Percentiles rank a stretch among this genome's conserved stretches.
phyloP scores from a whole-genome alignment of 1,284 basidiomycete species.

The Microbotryum scabiosae region DNA sequence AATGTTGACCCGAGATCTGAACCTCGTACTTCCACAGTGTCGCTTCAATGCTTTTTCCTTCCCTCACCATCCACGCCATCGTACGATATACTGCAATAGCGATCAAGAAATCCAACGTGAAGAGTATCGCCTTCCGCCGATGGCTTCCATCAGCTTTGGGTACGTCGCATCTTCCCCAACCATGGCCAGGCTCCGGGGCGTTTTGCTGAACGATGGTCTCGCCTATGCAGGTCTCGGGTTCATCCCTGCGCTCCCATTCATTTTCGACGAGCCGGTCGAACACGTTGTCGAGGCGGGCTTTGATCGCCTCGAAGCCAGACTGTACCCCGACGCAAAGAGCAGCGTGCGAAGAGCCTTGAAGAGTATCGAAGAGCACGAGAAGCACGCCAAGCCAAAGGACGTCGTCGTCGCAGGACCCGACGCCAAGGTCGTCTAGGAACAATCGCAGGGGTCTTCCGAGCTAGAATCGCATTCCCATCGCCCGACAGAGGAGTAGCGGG shows the following conservation, averaged over 20 bases:
- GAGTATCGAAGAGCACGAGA: slow-evolving; percentile 4
- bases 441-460: no score
- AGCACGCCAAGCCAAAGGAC: slow-evolving; percentile 1
- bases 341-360: slow-evolving; percentile 8
- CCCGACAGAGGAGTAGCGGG: no score
- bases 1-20: no score
- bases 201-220: background rate
- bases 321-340: slow-evolving; percentile 17
- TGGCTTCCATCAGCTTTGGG: slow-evolving; percentile 24
- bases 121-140: slow-evolving; percentile 8
- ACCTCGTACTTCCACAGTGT: no score
- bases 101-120: slow-evolving; percentile 11
- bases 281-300: slow-evolving; percentile 44
- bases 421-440: no score
- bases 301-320: slow-evolving; percentile 43
- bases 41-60: slow-evolving; percentile 6
- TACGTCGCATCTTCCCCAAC: background rate
- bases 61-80: slow-evolving; percentile 49
- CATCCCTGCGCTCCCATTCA: slow-evolving; percentile 68
- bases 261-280: slow-evolving; percentile 52
- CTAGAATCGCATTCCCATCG: no score
- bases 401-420: background rate
- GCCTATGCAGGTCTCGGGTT: slow-evolving; percentile 48
- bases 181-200: background rate
- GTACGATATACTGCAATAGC: slow-evolving; percentile 44